These are phyloP conservation scores for Stereocaulon alpinum DNA, from an alignment of 495 filamentous ascomycete genomes.

Conservation along the genomic window DNA sequence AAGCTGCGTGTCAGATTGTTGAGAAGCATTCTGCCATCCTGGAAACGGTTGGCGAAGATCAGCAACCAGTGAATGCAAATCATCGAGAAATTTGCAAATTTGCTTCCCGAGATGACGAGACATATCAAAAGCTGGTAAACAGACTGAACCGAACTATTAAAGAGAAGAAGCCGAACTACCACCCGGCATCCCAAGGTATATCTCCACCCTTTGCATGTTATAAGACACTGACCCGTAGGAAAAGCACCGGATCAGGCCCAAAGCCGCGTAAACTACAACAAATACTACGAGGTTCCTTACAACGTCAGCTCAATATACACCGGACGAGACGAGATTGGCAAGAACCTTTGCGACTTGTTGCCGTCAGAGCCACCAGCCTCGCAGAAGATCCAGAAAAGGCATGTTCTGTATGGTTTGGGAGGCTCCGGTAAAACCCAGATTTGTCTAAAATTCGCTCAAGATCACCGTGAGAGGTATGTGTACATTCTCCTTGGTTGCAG, in stretches of 20 bases:
- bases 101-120: conserved; percentile 12
- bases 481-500: too few species aligned
- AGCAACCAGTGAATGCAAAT: conserved; percentile 24
- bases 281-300: conserved; percentile 13
- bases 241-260: neutral
- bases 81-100: conserved; percentile 26
- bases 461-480: conserved; percentile 28
- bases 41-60: conserved; percentile 25
- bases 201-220: neutral
- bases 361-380: neutral
- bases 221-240: neutral
- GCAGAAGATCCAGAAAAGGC: conserved; percentile 17
- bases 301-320: conserved; percentile 14
- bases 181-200: neutral
- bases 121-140: conserved; percentile 10
- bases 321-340: conserved; percentile 8
- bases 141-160: conserved; percentile 6
- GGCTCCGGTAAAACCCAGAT: conserved; percentile 35
- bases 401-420: conserved; percentile 30
- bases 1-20: conserved; percentile 26
- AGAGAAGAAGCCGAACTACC: neutral
- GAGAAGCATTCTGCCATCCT: conserved; percentile 28
- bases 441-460: conserved; percentile 31
- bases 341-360: conserved; percentile 7
- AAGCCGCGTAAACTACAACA: neutral